These are phyloP conservation scores for Globisporangium echinulatum DNA, from an alignment of 352 stramenopile genomes.

Conservation along the genomic window DNA sequence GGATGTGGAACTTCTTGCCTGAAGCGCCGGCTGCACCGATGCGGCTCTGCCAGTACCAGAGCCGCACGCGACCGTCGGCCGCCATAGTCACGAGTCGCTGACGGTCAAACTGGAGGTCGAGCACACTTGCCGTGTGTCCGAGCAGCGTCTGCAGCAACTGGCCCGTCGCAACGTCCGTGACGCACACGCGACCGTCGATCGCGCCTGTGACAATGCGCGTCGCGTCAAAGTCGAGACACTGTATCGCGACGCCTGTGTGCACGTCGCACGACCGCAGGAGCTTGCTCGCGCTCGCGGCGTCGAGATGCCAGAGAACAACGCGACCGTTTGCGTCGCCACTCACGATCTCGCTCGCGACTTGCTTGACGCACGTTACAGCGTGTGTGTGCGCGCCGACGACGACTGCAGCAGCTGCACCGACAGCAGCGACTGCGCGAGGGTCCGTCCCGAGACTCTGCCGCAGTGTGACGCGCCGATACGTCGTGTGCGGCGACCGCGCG, in stretches of 20 bases:
- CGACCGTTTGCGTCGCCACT: slow-evolving; percentile 55
- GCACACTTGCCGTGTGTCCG: slow-evolving; percentile 32
- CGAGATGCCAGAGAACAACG: slow-evolving; percentile 67
- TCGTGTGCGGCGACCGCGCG: slow-evolving; percentile 12
- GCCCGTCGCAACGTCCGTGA: slow-evolving; percentile 69
- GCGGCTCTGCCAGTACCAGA: slow-evolving; percentile 69
- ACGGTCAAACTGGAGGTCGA: slow-evolving; percentile 74
- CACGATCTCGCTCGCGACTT: slow-evolving; percentile 65
- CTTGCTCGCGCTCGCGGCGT: slow-evolving; percentile 39
- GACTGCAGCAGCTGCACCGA: slow-evolving; percentile 3
- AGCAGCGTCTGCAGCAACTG: slow-evolving; percentile 61
- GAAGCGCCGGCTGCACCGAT: slow-evolving; percentile 22
- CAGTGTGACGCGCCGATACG: slow-evolving; percentile 27
- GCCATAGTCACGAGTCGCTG: slow-evolving; percentile 64
- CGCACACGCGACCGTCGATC: slow-evolving; percentile 44
- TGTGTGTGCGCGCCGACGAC: slow-evolving; percentile 52
- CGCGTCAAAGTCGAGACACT: slow-evolving; percentile 71
- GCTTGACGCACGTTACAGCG: slow-evolving; percentile 45
- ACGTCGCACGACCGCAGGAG: slow-evolving; percentile 55
- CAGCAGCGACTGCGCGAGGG: slow-evolving; percentile 12
- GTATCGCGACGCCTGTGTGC: slow-evolving; percentile 37
- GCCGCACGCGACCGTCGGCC: slow-evolving; percentile 36
- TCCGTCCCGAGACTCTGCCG: slow-evolving; percentile 26
- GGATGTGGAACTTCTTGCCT: slow-evolving; percentile 66
- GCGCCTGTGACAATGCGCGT: slow-evolving; percentile 64